phyloP scores from a whole-genome alignment of 2,329 filamentous ascomycete species.

The Thielaviopsis euricoi region DNA sequence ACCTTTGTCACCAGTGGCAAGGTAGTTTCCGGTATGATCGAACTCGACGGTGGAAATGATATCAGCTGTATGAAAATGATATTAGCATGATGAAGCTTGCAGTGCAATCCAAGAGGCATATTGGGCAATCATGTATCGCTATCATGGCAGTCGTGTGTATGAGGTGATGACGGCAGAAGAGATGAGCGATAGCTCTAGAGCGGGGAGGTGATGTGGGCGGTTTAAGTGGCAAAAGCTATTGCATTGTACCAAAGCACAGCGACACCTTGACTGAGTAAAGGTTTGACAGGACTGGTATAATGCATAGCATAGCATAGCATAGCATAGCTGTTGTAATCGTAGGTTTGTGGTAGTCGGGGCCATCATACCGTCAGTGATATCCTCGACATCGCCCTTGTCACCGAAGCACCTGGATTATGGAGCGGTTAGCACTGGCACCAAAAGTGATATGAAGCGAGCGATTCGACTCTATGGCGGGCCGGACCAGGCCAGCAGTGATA shows the following conservation, averaged over 20 bases:
- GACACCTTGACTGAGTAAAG: not conserved
- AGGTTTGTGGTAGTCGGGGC: not conserved
- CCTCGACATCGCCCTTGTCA: constrained; percentile 98
- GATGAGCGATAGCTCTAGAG: not conserved
- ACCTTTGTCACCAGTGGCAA: constrained; percentile 81
- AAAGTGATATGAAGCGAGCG: not conserved
- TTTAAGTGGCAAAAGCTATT: not conserved
- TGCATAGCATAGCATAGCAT: too few species aligned
- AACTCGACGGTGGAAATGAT: constrained; percentile 88
- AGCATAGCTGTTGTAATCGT: not conserved
- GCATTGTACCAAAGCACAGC: not conserved
- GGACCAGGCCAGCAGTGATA: not conserved
- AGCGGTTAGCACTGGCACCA: constrained; percentile 4
- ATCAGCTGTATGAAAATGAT: constrained; percentile 40
- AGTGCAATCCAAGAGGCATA: not conserved
- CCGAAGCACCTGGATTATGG: constrained; percentile 68
- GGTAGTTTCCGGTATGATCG: constrained; percentile 77
- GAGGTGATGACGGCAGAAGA: not conserved
- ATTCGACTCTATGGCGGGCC: not conserved
- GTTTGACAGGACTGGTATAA: not conserved
- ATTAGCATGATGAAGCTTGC: not conserved
- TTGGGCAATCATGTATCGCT: not conserved
- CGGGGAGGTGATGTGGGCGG: not conserved
- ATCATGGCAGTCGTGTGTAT: not conserved
- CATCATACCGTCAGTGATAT: constrained; percentile 77